These are phyloP conservation scores for Magnusiomyces paraingens DNA, from an alignment of 1,139 yeast genomes.

Conservation along the genomic window DNA sequence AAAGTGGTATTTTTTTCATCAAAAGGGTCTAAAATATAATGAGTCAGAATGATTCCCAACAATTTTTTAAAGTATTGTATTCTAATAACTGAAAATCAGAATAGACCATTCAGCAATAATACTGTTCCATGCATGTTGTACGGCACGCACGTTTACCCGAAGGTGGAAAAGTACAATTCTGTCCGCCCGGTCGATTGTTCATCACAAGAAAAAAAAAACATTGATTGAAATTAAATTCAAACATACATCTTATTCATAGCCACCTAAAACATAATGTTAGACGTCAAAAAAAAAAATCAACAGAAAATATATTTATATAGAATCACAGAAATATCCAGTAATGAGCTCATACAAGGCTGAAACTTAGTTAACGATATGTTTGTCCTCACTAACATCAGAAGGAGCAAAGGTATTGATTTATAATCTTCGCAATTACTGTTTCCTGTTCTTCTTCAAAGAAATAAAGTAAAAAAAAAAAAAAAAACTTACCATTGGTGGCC, in stretches of 20 bases:
- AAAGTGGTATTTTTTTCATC: too few relatives aligned
- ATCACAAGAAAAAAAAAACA: slow-evolving; percentile 20
- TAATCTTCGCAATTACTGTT: slow-evolving; percentile 21
- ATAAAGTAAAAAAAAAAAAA: neutral
- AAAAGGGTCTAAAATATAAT: too few relatives aligned
- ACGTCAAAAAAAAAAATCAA: neutral
- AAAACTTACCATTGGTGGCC: neutral
- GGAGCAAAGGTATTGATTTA: slow-evolving; percentile 27
- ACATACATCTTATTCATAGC: too few relatives aligned
- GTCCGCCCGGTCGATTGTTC: slow-evolving; percentile 36
- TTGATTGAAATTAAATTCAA: too few relatives aligned
- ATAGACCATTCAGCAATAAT: slow-evolving; percentile 22
- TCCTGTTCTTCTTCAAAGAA: neutral
- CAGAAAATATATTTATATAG: too few relatives aligned
- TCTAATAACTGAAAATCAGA: slow-evolving; percentile 4
- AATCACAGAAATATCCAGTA: neutral
- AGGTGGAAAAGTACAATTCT: slow-evolving; percentile 14
- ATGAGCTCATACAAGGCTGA: slow-evolving; percentile 29
- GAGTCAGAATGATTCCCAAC: neutral
- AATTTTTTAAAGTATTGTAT: neutral
- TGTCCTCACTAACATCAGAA: slow-evolving; percentile 27
- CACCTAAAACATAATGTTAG: neutral
- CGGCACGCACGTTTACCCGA: slow-evolving; percentile 22
- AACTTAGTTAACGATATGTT: slow-evolving; percentile 19
- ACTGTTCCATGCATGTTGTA: slow-evolving; percentile 27